phyloP scores from a whole-genome alignment of 495 filamentous ascomycete genomes.

The Neurospora sp. region DNA sequence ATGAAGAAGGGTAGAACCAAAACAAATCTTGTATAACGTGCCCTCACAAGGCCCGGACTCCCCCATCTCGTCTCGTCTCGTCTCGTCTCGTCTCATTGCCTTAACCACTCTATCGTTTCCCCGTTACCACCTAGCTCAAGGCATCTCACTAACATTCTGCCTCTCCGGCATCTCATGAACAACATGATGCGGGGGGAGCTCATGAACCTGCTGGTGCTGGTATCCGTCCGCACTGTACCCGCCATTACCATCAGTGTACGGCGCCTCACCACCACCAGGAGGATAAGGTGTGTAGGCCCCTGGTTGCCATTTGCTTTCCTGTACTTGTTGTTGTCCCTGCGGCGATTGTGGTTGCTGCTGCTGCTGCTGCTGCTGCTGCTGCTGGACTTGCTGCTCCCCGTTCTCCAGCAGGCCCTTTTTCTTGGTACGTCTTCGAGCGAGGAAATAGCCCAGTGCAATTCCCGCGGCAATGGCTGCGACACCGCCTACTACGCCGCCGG shows the following conservation, averaged over 20 bases:
- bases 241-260: neutral
- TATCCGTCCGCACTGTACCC: neutral
- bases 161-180: neutral
- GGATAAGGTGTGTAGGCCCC: neutral
- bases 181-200: neutral
- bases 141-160: neutral
- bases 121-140: neutral
- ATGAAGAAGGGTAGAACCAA: neutral
- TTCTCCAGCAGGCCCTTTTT: neutral
- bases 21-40: neutral
- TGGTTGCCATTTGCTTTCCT: neutral
- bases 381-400: neutral
- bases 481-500: constrained; percentile 13
- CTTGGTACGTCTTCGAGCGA: neutral
- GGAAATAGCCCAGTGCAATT: neutral
- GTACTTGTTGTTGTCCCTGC: neutral
- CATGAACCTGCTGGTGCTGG: neutral
- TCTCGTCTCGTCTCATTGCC: too few species aligned
- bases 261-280: neutral
- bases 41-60: neutral
- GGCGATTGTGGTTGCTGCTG: neutral
- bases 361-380: neutral
- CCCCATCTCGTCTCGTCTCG: neutral
- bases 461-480: neutral
- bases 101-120: neutral